These are phyloP conservation scores for Fusarium phyllophilum DNA, from an alignment of 2,329 filamentous ascomycete genomes.

Conservation along the genomic window DNA sequence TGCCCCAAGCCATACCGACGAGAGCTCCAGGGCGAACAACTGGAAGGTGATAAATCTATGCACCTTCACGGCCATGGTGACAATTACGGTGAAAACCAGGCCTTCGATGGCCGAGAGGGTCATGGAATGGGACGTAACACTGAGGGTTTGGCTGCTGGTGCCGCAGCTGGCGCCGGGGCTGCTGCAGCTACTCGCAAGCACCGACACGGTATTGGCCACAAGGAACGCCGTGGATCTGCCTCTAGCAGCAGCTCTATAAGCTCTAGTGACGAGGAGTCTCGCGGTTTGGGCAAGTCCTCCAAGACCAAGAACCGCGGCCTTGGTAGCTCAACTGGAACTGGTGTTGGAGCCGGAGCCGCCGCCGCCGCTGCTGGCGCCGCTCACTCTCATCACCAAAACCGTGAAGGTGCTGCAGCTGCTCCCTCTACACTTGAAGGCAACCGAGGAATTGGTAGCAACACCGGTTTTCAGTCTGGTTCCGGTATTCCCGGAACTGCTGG, in stretches of 20 bases:
- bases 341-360: not conserved
- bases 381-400: constrained; percentile 26
- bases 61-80: constrained; percentile 26
- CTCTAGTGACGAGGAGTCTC: constrained; percentile 32
- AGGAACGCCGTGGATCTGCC: constrained; percentile 16
- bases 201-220: constrained; percentile 18
- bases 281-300: constrained; percentile 23
- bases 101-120: constrained; percentile 1
- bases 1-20: constrained; percentile 58
- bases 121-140: constrained; percentile 3
- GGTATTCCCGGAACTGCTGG: not conserved
- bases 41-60: constrained; percentile 28
- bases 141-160: constrained; percentile 21
- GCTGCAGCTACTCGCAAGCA: constrained; percentile 21
- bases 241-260: constrained; percentile 24
- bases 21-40: constrained; percentile 18
- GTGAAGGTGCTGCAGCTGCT: not conserved
- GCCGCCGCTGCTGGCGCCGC: constrained; percentile 13
- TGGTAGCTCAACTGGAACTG: constrained; percentile 11
- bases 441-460: not conserved
- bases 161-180: constrained; percentile 22
- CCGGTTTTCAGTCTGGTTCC: not conserved
- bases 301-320: constrained; percentile 28
- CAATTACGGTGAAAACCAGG: constrained; percentile 27
- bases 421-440: not conserved